phyloP scores from a whole-genome alignment of 768 basidiomycete genomes.

The Collybiopsis confluens region DNA sequence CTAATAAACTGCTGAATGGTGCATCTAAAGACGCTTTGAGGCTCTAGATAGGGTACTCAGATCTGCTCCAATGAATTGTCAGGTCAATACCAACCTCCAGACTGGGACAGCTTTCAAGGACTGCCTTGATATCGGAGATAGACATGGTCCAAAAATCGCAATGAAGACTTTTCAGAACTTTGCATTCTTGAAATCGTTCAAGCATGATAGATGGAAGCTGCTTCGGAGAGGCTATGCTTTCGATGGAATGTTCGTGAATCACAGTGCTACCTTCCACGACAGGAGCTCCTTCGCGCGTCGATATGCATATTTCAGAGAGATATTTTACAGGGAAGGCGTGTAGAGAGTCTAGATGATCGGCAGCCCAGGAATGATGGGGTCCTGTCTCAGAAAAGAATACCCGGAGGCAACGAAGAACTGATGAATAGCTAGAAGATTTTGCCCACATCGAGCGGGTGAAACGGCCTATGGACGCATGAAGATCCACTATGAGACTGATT shows the following conservation, averaged over 20 bases:
- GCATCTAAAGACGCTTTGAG: slow-evolving; percentile 29
- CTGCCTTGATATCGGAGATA: slow-evolving; percentile 25
- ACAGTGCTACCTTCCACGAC: slow-evolving; percentile 14
- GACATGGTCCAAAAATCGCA: slow-evolving; percentile 37
- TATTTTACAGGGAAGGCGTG: slow-evolving; percentile 22
- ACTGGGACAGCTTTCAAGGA: slow-evolving; percentile 28
- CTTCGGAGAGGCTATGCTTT: slow-evolving; percentile 24
- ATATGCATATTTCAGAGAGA: slow-evolving; percentile 22
- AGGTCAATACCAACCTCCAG: slow-evolving; percentile 23
- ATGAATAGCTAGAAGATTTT: slow-evolving; percentile 22
- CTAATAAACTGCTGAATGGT: slow-evolving; percentile 30
- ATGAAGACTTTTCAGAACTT: slow-evolving; percentile 22
- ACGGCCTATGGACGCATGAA: slow-evolving; percentile 24
- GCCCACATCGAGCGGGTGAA: slow-evolving; percentile 32
- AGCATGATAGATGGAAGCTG: slow-evolving; percentile 28
- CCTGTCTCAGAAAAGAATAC: slow-evolving; percentile 27
- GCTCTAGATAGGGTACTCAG: slow-evolving; percentile 15
- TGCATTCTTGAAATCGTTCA: slow-evolving; percentile 20
- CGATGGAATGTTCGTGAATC: slow-evolving; percentile 17
- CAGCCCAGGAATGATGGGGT: slow-evolving; percentile 35
- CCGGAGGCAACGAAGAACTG: slow-evolving; percentile 21
- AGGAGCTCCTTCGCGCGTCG: slow-evolving; percentile 20
- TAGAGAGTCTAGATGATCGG: slow-evolving; percentile 33
- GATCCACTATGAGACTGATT: neutral
- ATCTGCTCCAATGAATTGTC: slow-evolving; percentile 1